Conservation (phyloP, 805 yeast species). For the Lachancea waltii region DNA sequence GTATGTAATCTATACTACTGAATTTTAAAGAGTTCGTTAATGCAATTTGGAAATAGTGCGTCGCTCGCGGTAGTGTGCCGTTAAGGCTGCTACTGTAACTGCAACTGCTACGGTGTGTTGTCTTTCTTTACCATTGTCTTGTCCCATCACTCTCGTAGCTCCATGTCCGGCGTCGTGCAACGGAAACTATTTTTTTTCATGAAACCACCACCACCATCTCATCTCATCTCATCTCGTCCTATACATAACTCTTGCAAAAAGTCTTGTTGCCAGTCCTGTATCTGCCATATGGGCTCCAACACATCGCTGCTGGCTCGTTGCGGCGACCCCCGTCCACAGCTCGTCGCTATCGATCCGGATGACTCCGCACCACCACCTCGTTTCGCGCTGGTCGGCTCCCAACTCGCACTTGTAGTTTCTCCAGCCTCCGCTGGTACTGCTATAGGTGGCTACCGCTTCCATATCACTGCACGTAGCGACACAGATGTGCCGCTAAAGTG, state of each 20-base stretch:
- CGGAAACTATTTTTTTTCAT: too few species aligned
- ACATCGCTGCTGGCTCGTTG: constrained; percentile 5
- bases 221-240: background rate
- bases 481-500: background rate
- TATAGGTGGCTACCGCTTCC: too few species aligned
- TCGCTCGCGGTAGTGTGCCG: background rate
- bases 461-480: background rate
- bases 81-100: background rate
- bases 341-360: constrained; percentile 2
- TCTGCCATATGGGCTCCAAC: constrained; percentile 4
- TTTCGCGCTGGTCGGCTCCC: background rate
- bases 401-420: background rate
- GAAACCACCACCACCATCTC: background rate
- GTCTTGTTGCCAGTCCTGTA: background rate
- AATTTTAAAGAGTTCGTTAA: constrained; percentile 3
- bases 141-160: too few species aligned
- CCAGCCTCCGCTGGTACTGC: background rate
- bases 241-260: too few species aligned
- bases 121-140: background rate
- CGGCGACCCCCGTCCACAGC: constrained; percentile 4
- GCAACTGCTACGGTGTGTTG: background rate
- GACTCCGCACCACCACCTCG: background rate
- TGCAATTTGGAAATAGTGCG: background rate
- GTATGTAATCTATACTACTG: constrained; percentile 3
- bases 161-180: too few species aligned